These are phyloP conservation scores for Sarocladium brachiariae DNA, from an alignment of 2,329 filamentous ascomycete genomes.

Conservation along the genomic window DNA sequence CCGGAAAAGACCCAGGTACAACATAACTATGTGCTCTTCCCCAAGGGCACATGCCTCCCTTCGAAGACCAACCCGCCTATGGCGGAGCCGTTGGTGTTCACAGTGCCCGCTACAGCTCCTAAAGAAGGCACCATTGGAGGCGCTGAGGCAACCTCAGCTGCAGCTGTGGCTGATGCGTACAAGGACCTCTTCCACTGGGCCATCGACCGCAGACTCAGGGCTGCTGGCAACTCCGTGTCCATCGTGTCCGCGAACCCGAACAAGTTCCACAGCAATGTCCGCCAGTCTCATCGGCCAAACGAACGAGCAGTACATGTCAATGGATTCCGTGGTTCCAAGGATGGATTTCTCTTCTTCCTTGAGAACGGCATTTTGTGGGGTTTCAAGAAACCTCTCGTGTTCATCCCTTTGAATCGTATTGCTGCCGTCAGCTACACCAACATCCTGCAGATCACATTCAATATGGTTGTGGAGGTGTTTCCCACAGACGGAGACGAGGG, in stretches of 20 bases:
- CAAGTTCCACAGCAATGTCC: constrained; percentile 50
- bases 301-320: constrained; percentile 61
- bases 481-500: constrained; percentile 32
- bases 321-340: constrained; percentile 61
- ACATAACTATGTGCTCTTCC: constrained; percentile 60
- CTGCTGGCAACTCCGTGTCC: constrained; percentile 38
- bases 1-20: constrained; percentile 60
- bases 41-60: constrained; percentile 45
- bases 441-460: constrained; percentile 62
- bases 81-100: constrained; percentile 57
- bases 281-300: constrained; percentile 50
- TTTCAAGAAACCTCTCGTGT: constrained; percentile 63
- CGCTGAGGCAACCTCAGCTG: constrained; percentile 39
- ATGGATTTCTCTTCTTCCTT: constrained; percentile 62
- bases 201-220: constrained; percentile 43
- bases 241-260: constrained; percentile 47
- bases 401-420: constrained; percentile 55
- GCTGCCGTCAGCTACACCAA: constrained; percentile 60
- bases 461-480: constrained; percentile 57
- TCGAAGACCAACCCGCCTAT: constrained; percentile 36
- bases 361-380: constrained; percentile 62
- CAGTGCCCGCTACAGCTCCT: constrained; percentile 51
- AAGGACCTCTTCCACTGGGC: constrained; percentile 56
- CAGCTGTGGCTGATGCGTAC: constrained; percentile 52
- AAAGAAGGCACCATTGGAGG: constrained; percentile 53